phyloP scores from a whole-genome alignment of 768 basidiomycete genomes.

The Pleurotus cornucopiae region DNA sequence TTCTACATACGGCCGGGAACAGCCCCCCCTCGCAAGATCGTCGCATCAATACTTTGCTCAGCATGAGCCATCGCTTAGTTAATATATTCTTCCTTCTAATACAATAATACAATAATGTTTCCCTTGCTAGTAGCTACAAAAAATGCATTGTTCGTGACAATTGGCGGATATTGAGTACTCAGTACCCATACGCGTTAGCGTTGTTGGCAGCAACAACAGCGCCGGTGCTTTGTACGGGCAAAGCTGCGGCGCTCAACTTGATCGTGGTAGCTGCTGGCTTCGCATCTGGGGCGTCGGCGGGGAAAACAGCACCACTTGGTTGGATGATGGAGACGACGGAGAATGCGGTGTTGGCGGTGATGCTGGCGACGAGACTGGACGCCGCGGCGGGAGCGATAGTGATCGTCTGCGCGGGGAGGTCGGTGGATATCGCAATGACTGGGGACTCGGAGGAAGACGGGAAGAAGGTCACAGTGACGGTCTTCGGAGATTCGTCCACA shows the following conservation, averaged over 20 bases:
- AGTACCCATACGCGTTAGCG: slow-evolving; percentile 1
- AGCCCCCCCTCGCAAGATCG: neutral
- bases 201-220: slow-evolving; percentile 3
- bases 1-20: neutral
- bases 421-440: slow-evolving; percentile 10
- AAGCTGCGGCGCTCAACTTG: slow-evolving; percentile 1
- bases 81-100: neutral
- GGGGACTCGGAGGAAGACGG: slow-evolving; percentile 16
- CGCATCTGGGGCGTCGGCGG: neutral
- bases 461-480: slow-evolving; percentile 28
- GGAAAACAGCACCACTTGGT: neutral
- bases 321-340: slow-evolving; percentile 4
- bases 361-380: slow-evolving; percentile 32
- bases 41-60: neutral
- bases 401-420: slow-evolving; percentile 30
- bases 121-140: neutral
- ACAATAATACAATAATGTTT: neutral
- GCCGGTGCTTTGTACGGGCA: neutral
- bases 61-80: too few relatives aligned
- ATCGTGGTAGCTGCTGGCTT: slow-evolving; percentile 5
- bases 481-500: slow-evolving; percentile 11
- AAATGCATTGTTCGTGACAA: neutral
- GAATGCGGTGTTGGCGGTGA: slow-evolving; percentile 21
- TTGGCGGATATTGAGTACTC: neutral
- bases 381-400: slow-evolving; percentile 42